Evolutionary conservation across 495 filamentous ascomycete genomes (phyloP).

Genomic region (Neurospora hispaniola): DNA sequence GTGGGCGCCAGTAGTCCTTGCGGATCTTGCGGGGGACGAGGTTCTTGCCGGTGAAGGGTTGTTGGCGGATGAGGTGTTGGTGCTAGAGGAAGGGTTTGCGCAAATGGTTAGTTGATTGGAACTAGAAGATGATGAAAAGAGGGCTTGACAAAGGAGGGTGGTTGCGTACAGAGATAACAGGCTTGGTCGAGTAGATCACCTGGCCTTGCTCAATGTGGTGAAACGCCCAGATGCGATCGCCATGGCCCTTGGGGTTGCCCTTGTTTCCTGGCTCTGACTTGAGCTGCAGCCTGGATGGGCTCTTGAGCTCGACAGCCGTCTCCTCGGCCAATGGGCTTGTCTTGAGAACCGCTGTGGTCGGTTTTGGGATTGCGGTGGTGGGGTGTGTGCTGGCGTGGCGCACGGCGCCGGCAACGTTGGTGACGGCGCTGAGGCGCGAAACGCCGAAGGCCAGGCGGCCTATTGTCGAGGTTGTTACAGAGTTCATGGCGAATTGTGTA

Average conservation of each 20-base stretch:
- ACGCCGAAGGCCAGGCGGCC: slow-evolving; percentile 6
- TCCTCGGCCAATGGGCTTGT: neutral
- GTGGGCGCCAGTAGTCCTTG: slow-evolving; percentile 83
- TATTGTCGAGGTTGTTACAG: slow-evolving; percentile 1
- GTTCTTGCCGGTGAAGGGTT: slow-evolving; percentile 87
- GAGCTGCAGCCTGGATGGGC: neutral
- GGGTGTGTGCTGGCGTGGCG: slow-evolving; percentile 4
- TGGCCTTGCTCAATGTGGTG: slow-evolving; percentile 70
- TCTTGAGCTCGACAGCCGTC: neutral
- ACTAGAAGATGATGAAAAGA: neutral
- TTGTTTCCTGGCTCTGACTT: slow-evolving; percentile 5
- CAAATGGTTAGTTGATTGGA: slow-evolving; percentile 1
- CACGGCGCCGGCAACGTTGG: slow-evolving; percentile 1
- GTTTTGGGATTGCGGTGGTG: neutral
- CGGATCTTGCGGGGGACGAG: slow-evolving; percentile 66
- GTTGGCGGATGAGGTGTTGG: slow-evolving; percentile 57
- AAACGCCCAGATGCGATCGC: slow-evolving; percentile 68
- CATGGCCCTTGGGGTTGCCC: slow-evolving; percentile 37
- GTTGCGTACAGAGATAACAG: slow-evolving; percentile 52
- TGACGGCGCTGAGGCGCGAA: neutral
- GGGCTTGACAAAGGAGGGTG: slow-evolving; percentile 1
- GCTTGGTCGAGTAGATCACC: slow-evolving; percentile 69
- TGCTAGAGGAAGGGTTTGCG: slow-evolving; percentile 37
- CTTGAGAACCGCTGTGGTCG: neutral
- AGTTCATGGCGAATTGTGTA: slow-evolving; percentile 2